Base-by-base conservation (phyloP, 352 stramenopile genomes). In the Globisporangium irregulare region DNA sequence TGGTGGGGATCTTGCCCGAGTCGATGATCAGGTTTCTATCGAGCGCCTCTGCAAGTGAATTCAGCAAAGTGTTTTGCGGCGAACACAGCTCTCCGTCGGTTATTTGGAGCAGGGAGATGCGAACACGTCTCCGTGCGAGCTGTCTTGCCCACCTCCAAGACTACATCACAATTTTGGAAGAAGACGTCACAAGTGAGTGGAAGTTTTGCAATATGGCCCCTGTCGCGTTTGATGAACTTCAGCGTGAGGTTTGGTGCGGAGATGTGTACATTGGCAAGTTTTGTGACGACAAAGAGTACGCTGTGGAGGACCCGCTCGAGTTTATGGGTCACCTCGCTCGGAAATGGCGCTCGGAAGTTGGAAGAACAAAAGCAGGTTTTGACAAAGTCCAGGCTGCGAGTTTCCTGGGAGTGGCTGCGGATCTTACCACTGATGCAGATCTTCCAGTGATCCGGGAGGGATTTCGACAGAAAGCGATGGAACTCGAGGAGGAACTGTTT, bases 101-200 rank as follows among this genome's bases (percentile, higher is more conserved):
- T 4, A 95, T 99, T 71, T 99, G 97, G 97, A 97, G 80, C 67
- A 67, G 78, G n/a, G 78, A 91, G 0, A 98, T 99, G 96, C 82
- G 93, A 10, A 82, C 84, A 22, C 85, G 97, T 63, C 70, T 99
- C 2, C 87, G 96, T 29, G 79, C 91, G 12, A 86, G 92, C 77
- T 94, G 97, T 41, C 59, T 89, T 0, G 82, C 93, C 14, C 96
- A 99, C 77, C 70, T 98, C n/a, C 81, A 92, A 53, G 94, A 98
- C 72, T 98, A 97, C 79, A 75, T 93, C 14, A 83, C 89, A 41
- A 79, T 83, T 54, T 72, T 98, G 46, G 81, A 88, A 73, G 89
- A 98, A 74, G 93, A 98, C 67, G 85, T 88, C 12, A 86, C 80
- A 6, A 85, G 80, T 34, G 73, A 91, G 51, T 99, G 97, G 84